These are phyloP conservation scores for Quercus mongolica DNA, from an alignment of 306 rosid species.

Conservation along the genomic window DNA sequence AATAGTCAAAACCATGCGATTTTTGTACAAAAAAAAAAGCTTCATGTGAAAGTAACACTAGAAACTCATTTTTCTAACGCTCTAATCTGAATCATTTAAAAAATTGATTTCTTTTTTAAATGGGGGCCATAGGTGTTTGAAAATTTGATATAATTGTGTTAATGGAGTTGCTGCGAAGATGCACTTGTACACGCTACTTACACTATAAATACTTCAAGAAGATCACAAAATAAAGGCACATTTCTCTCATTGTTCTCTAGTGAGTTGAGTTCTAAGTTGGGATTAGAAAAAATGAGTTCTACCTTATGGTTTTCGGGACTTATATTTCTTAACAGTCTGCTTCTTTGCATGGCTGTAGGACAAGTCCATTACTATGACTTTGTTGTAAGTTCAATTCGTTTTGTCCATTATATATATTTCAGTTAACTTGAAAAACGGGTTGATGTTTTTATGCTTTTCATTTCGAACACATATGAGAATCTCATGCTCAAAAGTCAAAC, in stretches of 20 bases:
- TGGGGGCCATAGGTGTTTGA: neutral
- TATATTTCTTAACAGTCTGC: neutral
- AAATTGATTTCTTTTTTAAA: neutral
- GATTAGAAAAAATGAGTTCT: neutral
- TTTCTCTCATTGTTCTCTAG: neutral
- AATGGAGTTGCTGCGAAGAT: neutral
- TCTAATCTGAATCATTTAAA: neutral
- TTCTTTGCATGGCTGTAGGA: neutral
- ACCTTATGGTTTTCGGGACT: neutral
- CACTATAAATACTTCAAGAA: neutral
- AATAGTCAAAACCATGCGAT: neutral
- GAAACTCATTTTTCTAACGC: too few relatives aligned
- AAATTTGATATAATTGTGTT: neutral
- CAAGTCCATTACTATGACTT: neutral
- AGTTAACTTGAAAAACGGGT: too few relatives aligned
- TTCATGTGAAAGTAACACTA: too few relatives aligned
- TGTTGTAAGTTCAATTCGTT: conserved; percentile 1
- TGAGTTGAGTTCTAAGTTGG: neutral
- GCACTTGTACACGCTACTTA: neutral
- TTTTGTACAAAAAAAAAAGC: neutral
- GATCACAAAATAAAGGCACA: neutral
- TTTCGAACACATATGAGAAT: too few relatives aligned
- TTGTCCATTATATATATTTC: neutral
- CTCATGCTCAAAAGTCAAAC: too few relatives aligned
- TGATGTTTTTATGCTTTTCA: too few relatives aligned